Evolutionary conservation across 164 flowering plant genomes (phyloP), one percentile per base, ranked within the genome.

Genomic region (Liriodendron chinense): DNA sequence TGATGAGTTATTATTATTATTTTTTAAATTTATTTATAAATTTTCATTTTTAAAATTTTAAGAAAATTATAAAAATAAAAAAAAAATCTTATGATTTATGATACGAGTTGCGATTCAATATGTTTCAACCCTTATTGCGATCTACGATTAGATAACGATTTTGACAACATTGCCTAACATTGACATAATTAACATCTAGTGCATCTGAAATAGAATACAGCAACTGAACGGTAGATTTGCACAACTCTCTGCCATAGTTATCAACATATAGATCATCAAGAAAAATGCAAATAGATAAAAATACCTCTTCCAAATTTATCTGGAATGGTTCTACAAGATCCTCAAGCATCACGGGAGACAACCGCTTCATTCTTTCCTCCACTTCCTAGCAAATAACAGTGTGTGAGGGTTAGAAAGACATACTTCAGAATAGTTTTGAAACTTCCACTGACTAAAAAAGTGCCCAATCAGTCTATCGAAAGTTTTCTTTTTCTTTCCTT

Each of bases 281-380:
- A 13, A 53, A 53, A 53, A 53, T 16, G 9, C 59, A 53, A 16
- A 16, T 53, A 12, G 43, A 7, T 34, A 34, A 23, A 26, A 47
- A 26, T 83, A 95, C 98, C 98, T 90, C 89, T 9, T 90, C 92
- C 66, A 82, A 72, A 83, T 91, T 87, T 69, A 95, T 88, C 83
- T 89, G 94, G 86, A 80, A 92, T 70, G 94, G 92, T 79, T 86
- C 77, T 47, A 81, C 90, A 76, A 91, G 87, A 84, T 95, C 98
- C 76, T 95, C 98, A 74, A 93, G 88, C 97, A 93, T 90, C n/a
- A 81, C 67, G 7, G 98, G 98, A 47, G 90, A 87, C 23, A 93
- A 75, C 66, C 69, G 88, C 85, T 86, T 83, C 88, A 95, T 83
- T 79, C 62, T 85, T 74, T 87, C 92, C 72, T 88, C 84, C 59